These are phyloP conservation scores for Sherardia arvensis DNA, from an alignment of 257 asterid species.

Conservation along the genomic window DNA sequence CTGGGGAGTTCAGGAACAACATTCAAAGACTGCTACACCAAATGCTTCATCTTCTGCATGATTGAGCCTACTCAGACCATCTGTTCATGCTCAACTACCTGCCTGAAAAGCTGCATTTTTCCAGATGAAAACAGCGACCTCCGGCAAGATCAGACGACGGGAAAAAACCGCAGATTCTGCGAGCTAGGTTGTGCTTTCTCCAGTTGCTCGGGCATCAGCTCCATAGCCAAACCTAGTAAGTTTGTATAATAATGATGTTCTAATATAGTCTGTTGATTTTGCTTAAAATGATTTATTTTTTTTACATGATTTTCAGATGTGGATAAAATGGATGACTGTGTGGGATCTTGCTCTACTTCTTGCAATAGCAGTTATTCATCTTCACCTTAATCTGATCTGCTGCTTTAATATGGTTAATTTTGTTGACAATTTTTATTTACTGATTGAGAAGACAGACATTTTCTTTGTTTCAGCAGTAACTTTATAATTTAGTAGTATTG, in stretches of 20 bases:
- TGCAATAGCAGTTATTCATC: conserved; percentile 54
- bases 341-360: conserved; percentile 73
- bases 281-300: background rate
- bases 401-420: background rate
- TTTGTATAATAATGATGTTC: no score
- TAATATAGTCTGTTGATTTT: background rate
- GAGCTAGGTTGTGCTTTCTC: conserved; percentile 86
- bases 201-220: conserved; percentile 59
- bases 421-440: no score
- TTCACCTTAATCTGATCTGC: conserved; percentile 15
- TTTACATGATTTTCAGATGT: conserved; percentile 34
- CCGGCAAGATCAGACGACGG: conserved; percentile 17
- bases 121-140: conserved; percentile 22
- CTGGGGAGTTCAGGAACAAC: conserved; percentile 27
- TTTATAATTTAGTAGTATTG: background rate
- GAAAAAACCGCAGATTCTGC: conserved; percentile 56
- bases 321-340: conserved; percentile 65
- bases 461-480: no score
- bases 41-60: conserved; percentile 79
- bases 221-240: conserved; percentile 62
- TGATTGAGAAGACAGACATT: background rate
- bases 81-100: conserved; percentile 74
- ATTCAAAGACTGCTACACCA: conserved; percentile 81
- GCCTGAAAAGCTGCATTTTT: conserved; percentile 86
- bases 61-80: conserved; percentile 77